Base-by-base conservation (phyloP, 257 asterid genomes). In the Verbascum thapsus region DNA sequence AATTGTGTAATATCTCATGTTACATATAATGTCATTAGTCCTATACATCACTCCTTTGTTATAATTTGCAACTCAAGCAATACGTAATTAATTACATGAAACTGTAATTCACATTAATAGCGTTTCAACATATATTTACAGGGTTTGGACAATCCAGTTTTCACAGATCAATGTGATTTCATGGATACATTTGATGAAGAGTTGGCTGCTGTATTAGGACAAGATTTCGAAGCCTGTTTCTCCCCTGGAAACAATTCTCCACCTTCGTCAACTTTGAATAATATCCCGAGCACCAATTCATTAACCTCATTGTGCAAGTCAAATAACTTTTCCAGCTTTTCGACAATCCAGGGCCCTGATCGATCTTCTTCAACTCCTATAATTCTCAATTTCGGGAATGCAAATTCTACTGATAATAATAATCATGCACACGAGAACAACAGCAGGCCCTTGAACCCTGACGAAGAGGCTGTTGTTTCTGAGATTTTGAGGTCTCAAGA, bases 121-220 rank as follows among this genome's bases (percentile, higher is more conserved):
- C 0, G 1, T 19, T 20, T 23, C 11, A 22, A 20, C 16, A 32
- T 26, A 5, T 26, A 26, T 40, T n/a, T 48, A n/a, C 68, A 72
- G 77, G 77, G 53, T 2, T 56, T 72, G 26, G 77, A 72, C 26
- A 44, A 45, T 51, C 49, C 69, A 10, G 15, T 51, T 18, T 65
- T 65, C 54, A 62, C 57, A 0, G 68, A 65, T 7, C 64, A 65
- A 43, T 32, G 15, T 9, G 72, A 71, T 48, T 57, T 64, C 51
- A 15, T 63, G 71, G 67, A 58, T 35, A 17, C 72, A n/a, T 65
- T 72, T 17, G 76, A 72, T 7, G 72, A 72, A 32, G 76, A 65
- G 8, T 8, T 72, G 30, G 71, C 42, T n/a, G 66, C 77, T 2
- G 13, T 72, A 3, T 47, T 65, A 6, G 53, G 68, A 12, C 57